Evolutionary conservation across 495 filamentous ascomycete species (phyloP).

Genomic region (Hypomontagnella monticulosa): DNA sequence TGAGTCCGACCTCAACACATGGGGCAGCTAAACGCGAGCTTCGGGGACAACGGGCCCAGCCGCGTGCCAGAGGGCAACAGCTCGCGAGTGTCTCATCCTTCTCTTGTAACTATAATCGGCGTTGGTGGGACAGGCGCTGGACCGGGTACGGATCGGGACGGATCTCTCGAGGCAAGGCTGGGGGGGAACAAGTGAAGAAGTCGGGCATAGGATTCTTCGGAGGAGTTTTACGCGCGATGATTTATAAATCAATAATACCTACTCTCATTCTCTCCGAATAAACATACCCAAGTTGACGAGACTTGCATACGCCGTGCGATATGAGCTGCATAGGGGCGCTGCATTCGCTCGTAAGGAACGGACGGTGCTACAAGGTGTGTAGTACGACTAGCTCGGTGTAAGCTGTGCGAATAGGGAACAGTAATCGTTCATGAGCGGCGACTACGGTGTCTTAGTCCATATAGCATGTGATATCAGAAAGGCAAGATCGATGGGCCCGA

Average conservation of each 20-base stretch:
- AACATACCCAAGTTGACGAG: too few species aligned
- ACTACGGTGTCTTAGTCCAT: background rate
- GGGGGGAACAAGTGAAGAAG: background rate
- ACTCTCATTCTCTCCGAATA: too few species aligned
- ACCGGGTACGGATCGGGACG: conserved; percentile 12
- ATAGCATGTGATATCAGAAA: background rate
- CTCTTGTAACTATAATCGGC: conserved; percentile 10
- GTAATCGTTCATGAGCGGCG: conserved; percentile 7
- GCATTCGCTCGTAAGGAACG: background rate
- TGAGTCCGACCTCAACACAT: background rate
- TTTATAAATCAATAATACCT: background rate
- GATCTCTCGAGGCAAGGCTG: conserved; percentile 9
- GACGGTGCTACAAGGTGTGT: conserved; percentile 10
- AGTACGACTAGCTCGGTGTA: background rate
- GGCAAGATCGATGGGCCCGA: background rate
- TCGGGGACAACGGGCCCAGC: background rate
- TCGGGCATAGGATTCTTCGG: background rate
- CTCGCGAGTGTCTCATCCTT: conserved; percentile 33
- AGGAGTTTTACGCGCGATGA: too few species aligned
- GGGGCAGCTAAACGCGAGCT: background rate
- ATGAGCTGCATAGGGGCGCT: too few species aligned
- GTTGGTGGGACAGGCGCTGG: conserved; percentile 7
- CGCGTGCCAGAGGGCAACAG: background rate
- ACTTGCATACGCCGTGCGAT: too few species aligned
- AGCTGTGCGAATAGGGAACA: conserved; percentile 4